Conservation (phyloP, 129 eudicot species). For the Ambrosia trifida region DNA sequence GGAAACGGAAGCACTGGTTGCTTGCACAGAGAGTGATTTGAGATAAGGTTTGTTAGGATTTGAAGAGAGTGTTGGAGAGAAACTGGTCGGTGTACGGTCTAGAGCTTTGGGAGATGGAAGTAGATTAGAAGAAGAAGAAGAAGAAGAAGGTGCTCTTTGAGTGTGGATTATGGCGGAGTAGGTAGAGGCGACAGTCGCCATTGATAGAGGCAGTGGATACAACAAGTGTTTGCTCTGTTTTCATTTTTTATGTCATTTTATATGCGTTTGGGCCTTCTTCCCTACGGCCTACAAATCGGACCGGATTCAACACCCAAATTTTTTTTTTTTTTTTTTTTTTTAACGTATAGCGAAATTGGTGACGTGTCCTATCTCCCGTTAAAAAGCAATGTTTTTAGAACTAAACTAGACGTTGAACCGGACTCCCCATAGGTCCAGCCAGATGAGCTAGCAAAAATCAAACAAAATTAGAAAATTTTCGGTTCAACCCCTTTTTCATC, state of each 20-base stretch:
- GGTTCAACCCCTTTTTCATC: too few relatives aligned
- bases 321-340: too few relatives aligned
- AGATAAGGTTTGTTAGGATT: conserved; percentile 18
- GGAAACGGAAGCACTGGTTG: conserved; percentile 29
- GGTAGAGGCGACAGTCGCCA: conserved; percentile 51
- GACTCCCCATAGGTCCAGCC: too few relatives aligned
- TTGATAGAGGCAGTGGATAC: background rate
- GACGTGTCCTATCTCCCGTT: too few relatives aligned
- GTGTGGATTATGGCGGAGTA: conserved; percentile 29
- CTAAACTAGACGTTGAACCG: too few relatives aligned
- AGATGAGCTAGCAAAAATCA: too few relatives aligned
- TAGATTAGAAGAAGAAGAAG: conserved; percentile 12
- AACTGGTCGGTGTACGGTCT: background rate
- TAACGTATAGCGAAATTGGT: too few relatives aligned
- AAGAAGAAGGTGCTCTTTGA: background rate
- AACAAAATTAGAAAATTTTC: too few relatives aligned
- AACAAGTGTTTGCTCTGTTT: background rate
- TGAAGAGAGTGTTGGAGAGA: conserved; percentile 10
- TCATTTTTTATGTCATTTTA: too few relatives aligned
- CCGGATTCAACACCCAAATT: background rate
- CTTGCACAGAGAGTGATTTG: conserved; percentile 34
- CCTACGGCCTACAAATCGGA: background rate
- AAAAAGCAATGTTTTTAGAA: too few relatives aligned
- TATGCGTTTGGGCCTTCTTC: too few relatives aligned
- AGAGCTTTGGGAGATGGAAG: conserved; percentile 22